Evolutionary conservation across 2,329 filamentous ascomycete species (phyloP).

Genomic region (Beauveria medogensis): DNA sequence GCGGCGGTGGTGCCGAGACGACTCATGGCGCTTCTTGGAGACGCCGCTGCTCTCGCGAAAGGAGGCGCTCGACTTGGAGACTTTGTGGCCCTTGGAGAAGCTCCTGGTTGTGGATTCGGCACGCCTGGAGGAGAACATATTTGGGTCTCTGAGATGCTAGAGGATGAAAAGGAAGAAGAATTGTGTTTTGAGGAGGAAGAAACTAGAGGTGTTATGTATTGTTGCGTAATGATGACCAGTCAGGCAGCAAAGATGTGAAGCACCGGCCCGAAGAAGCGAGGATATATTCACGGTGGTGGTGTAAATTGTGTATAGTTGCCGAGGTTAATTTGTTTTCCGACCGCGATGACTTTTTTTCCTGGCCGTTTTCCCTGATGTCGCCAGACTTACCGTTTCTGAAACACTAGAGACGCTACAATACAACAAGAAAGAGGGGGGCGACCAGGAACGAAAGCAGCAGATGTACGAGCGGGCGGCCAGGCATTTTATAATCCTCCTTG

Average conservation of each 20-base stretch:
- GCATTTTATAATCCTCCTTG: conserved; percentile 1
- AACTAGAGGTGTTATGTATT: not conserved
- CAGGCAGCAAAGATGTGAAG: not conserved
- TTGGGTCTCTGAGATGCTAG: not conserved
- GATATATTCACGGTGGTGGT: not conserved
- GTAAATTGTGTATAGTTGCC: not conserved
- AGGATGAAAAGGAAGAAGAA: not conserved
- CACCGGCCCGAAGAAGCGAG: not conserved
- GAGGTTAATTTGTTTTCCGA: not conserved
- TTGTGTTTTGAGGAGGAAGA: not conserved
- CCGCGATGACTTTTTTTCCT: not conserved
- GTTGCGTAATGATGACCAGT: not conserved
- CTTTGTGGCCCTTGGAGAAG: conserved; percentile 45
- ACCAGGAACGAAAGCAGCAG: not conserved
- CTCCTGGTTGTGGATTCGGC: conserved; percentile 40
- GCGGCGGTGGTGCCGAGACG: conserved; percentile 31
- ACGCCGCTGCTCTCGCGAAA: conserved; percentile 46
- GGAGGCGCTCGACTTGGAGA: conserved; percentile 42
- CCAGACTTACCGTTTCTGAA: conserved; percentile 1
- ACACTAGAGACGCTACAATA: not conserved
- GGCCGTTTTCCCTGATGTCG: not conserved
- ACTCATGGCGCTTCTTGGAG: conserved; percentile 47
- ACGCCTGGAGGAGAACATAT: conserved; percentile 41
- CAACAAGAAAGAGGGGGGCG: not conserved
- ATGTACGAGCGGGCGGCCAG: not conserved